Conservation (phyloP, 140 eudicot genomes). For the Artemisia princeps region DNA sequence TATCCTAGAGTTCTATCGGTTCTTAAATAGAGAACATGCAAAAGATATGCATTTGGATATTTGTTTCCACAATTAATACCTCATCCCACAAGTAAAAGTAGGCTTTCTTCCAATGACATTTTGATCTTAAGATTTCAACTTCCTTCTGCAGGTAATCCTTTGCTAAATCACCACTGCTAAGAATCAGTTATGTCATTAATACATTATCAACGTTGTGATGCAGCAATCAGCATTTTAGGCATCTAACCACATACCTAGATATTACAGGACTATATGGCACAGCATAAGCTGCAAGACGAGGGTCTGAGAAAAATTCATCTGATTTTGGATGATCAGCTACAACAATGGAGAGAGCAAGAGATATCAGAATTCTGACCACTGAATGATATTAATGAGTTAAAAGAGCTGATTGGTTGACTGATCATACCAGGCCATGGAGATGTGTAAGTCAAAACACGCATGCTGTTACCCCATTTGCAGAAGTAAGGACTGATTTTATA, state of each 20-base stretch:
- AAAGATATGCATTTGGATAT: not conserved
- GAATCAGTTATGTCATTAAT: conserved; percentile 31
- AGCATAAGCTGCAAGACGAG: conserved; percentile 97
- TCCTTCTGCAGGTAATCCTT: conserved; percentile 67
- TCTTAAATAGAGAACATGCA: conserved; percentile 3
- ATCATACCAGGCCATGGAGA: conserved; percentile 92
- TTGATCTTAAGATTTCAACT: conserved; percentile 73
- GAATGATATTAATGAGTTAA: not conserved
- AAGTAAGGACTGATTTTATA: conserved; percentile 85
- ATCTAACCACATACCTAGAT: conserved; percentile 43
- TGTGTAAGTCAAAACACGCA: conserved; percentile 93
- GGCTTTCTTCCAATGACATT: conserved; percentile 86
- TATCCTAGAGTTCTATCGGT: not conserved
- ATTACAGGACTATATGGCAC: conserved; percentile 87
- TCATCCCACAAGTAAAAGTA: conserved; percentile 98
- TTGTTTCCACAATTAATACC: conserved; percentile 38
- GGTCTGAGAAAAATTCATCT: conserved; percentile 84
- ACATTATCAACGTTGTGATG: not conserved
- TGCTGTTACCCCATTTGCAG: conserved; percentile 96
- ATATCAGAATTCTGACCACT: conserved; percentile 1
- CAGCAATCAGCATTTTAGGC: conserved; percentile 8
- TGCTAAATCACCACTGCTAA: conserved; percentile 62
- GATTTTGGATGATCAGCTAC: conserved; percentile 94
- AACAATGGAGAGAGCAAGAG: conserved; percentile 8
- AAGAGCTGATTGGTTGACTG: conserved; percentile 1